Base-by-base conservation (phyloP, 208 protist genomes). In the Jaenimonas drosophilae region DNA sequence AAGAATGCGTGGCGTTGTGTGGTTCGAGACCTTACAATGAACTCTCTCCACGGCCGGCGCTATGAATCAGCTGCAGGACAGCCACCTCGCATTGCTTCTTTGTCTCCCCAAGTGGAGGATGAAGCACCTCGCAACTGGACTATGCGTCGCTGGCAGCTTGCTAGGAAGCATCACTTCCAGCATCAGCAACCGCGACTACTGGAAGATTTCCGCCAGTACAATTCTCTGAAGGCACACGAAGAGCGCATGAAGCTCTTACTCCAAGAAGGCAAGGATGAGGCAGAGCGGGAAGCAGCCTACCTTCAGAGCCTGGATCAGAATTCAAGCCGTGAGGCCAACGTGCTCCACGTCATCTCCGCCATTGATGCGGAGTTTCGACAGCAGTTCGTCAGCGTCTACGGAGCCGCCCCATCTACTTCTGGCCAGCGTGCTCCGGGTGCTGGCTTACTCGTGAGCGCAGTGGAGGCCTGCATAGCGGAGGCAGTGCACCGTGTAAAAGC, bases 231-330 rank as follows among this genome's bases (percentile, higher is more conserved):
- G 38, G 40, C 47, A 9, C 61, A 70, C 42, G 53, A 66, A 48
- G 57, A 47, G 33, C 68, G 68, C 3, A 55, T 76, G 57, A 52
- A 48, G 7, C 43, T 64, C 30, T 54, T 76, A 16, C 54, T 70
- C 2, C 29, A 42, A 9, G 45, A 26, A 7, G 31, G 50, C 2
- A 40, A 51, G 19, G 17, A 24, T 0, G 37, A 39, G 9, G 17
- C 12, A 7, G 48, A 47, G 1, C 43, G 57, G 2, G 59, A 60
- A 32, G 44, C 29, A 25, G 42, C 54, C 16, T 69, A 75, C 40
- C 16, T 70, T 49, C 4, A 27, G 12, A 47, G 38, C 20, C 47
- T 70, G 11, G 52, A 70, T 19, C 14, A 48, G 26, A 49, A 41
- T 24, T 70, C 61, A 9, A 59, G 60, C 12, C 37, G 54, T 24